phyloP scores from a whole-genome alignment of 176 grass and related monocot genomes.

The Elymus sibiricus region DNA sequence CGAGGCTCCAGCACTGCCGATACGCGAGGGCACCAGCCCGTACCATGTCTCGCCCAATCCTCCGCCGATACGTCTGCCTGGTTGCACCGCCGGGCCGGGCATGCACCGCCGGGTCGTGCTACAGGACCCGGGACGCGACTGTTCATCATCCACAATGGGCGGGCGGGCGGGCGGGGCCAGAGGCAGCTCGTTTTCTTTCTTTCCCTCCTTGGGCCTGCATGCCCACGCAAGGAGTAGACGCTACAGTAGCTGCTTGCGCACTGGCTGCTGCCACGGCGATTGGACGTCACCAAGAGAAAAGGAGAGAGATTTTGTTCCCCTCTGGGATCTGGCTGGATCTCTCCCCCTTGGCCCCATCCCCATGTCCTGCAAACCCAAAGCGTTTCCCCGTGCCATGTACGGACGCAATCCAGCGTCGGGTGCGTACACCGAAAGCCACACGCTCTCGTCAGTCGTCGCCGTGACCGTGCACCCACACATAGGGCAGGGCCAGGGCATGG shows the following conservation, averaged over 20 bases:
- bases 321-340: neutral
- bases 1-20: too few relatives aligned
- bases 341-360: too few relatives aligned
- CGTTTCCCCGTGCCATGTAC: neutral
- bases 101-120: neutral
- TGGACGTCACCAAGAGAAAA: neutral
- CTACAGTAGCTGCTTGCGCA: neutral
- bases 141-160: neutral
- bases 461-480: too few relatives aligned
- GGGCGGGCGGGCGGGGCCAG: too few relatives aligned
- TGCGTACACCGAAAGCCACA: neutral
- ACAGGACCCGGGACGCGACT: neutral
- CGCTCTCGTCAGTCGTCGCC: too few relatives aligned
- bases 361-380: neutral
- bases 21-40: too few relatives aligned
- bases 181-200: neutral
- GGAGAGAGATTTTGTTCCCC: constrained; percentile 7
- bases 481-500: too few relatives aligned
- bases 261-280: neutral
- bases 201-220: neutral
- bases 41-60: too few relatives aligned
- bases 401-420: neutral
- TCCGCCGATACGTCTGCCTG: too few relatives aligned
- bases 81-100: too few relatives aligned
- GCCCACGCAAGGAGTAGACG: neutral